These are phyloP conservation scores for Vitis riparia DNA, from an alignment of 164 flowering plant genomes.

Conservation along the genomic window DNA sequence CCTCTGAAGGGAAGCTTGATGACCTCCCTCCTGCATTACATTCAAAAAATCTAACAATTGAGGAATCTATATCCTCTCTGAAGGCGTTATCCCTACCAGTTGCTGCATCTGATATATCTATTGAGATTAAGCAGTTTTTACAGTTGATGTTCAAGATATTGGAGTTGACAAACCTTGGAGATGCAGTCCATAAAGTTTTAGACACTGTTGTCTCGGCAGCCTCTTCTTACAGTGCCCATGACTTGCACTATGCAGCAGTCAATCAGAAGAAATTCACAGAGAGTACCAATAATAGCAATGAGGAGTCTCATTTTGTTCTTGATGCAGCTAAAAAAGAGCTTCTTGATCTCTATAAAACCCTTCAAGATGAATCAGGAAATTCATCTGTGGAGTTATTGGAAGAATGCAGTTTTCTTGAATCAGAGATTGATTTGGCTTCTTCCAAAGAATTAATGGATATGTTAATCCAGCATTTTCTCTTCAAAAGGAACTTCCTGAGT, in stretches of 20 bases:
- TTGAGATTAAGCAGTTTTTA: constrained; percentile 57
- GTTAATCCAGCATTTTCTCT: constrained; percentile 39
- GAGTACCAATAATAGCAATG: constrained; percentile 16
- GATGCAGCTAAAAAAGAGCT: constrained; percentile 61
- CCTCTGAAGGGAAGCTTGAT: constrained; percentile 82
- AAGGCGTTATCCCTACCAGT: constrained; percentile 45
- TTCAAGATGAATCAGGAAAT: constrained; percentile 35
- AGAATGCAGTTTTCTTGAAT: constrained; percentile 41
- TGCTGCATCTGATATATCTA: constrained; percentile 47
- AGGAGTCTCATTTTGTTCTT: constrained; percentile 30
- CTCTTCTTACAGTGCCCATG: constrained; percentile 42
- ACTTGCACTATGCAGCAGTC: constrained; percentile 24
- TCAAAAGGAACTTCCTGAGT: constrained; percentile 21
- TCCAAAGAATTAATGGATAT: constrained; percentile 61
- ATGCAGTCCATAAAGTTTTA: constrained; percentile 31
- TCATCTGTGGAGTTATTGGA: constrained; percentile 28
- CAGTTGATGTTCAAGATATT: constrained; percentile 50
- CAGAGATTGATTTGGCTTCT: constrained; percentile 43
- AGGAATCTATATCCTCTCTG: constrained; percentile 52
- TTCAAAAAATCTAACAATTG: constrained; percentile 42
- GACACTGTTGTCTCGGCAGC: constrained; percentile 53
- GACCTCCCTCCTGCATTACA: constrained; percentile 82
- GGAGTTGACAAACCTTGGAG: constrained; percentile 42
- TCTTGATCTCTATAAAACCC: constrained; percentile 43
- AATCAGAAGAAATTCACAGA: constrained; percentile 24